These are phyloP conservation scores for Inga oerstediana DNA, from an alignment of 306 rosid species.

Conservation along the genomic window DNA sequence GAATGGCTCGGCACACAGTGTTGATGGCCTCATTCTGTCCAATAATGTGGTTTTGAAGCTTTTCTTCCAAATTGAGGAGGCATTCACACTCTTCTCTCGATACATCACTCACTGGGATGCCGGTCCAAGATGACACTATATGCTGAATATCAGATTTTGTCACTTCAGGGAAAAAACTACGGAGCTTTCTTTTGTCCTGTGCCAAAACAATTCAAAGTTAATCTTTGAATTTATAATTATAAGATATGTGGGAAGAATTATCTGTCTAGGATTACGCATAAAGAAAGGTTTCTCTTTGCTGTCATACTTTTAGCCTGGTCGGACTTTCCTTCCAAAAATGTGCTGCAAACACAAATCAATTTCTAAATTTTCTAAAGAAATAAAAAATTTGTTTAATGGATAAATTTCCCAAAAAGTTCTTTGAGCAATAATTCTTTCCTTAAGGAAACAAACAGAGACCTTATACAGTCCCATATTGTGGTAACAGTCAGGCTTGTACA, in stretches of 20 bases:
- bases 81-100: conserved; percentile 31
- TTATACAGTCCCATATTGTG: neutral
- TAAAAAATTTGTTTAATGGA: too few species aligned
- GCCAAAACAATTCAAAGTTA: conserved; percentile 4
- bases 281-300: neutral
- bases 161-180: conserved; percentile 15
- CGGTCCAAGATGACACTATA: conserved; percentile 66
- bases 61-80: conserved; percentile 33
- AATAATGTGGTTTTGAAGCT: conserved; percentile 25
- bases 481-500: neutral
- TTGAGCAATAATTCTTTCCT: neutral
- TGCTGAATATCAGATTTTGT: conserved; percentile 68
- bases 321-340: neutral
- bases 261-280: neutral
- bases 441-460: neutral
- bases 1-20: conserved; percentile 22
- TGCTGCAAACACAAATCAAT: neutral
- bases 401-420: neutral
- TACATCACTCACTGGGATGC: conserved; percentile 39
- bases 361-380: neutral
- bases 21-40: conserved; percentile 33
- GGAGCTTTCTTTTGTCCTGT: neutral
- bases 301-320: neutral
- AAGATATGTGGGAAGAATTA: neutral
- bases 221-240: neutral